A percentile compares a stretch with the other conserved stretches of the same genome.
Conservation (phyloP, 306 rosid species). For the Prinsepia uniflora region DNA sequence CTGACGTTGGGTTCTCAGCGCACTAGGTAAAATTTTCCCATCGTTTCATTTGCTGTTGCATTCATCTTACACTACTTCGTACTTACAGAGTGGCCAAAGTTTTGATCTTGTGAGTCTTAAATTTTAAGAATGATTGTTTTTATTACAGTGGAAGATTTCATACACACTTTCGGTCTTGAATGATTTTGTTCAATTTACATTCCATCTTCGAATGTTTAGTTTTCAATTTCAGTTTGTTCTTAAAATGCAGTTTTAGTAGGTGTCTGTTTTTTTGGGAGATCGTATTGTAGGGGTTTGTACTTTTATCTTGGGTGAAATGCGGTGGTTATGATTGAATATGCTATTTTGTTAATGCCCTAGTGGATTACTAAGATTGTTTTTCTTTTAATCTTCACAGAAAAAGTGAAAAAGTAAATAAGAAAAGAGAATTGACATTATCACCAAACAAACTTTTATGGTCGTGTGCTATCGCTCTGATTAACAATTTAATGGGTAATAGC, state of each 20-base stretch:
- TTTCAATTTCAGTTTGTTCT: not conserved
- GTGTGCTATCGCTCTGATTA: not conserved
- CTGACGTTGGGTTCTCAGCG: not conserved
- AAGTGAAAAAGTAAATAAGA: not conserved
- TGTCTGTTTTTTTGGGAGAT: not conserved
- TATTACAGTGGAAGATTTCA: not conserved
- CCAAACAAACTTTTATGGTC: not conserved
- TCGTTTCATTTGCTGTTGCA: not conserved
- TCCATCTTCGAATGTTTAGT: not conserved
- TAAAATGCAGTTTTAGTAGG: not conserved
- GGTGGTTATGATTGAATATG: not conserved
- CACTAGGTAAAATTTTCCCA: not conserved
- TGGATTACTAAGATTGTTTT: too few species aligned
- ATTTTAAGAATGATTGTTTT: not conserved
- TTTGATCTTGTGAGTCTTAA: not conserved
- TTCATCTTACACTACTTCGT: not conserved
- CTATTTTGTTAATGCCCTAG: not conserved
- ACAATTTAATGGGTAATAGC: not conserved
- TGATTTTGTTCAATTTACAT: not conserved
- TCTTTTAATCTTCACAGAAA: not conserved
- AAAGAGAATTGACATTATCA: not conserved
- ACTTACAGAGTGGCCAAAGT: not conserved
- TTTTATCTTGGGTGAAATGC: not conserved
- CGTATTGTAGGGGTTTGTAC: not conserved
- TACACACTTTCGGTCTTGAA: not conserved